phyloP scores from a whole-genome alignment of 176 grass and related monocot species.

The Aegilops speltoides region DNA sequence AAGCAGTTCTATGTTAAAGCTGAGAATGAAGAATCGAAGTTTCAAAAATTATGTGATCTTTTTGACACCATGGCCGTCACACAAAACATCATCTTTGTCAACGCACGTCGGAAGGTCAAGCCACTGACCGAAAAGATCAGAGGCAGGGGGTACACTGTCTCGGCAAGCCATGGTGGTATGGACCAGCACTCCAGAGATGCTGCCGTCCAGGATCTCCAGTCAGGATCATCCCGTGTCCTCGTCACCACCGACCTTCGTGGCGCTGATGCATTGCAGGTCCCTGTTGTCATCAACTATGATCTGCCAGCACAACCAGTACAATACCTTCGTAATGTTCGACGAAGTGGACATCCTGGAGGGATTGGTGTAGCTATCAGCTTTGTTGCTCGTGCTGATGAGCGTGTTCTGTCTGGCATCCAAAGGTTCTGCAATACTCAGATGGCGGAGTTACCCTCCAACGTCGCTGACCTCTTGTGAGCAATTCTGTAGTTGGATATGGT shows the following conservation, averaged over 20 bases:
- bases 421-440: conserved; percentile 15
- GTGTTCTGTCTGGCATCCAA: neutral
- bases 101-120: conserved; percentile 43
- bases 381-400: neutral
- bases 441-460: conserved; percentile 12
- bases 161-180: conserved; percentile 59
- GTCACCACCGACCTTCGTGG: conserved; percentile 50
- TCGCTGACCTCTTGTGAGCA: neutral
- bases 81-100: conserved; percentile 56
- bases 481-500: neutral
- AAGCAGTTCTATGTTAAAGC: conserved; percentile 53
- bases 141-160: conserved; percentile 47
- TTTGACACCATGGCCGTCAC: conserved; percentile 29
- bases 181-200: conserved; percentile 47
- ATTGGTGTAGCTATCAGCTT: conserved; percentile 12
- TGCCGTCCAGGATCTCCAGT: conserved; percentile 48
- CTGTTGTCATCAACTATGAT: conserved; percentile 62
- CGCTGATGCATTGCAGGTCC: conserved; percentile 34
- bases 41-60: conserved; percentile 51
- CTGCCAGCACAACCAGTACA: conserved; percentile 34
- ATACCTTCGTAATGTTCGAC: neutral
- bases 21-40: conserved; percentile 61
- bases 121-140: conserved; percentile 46
- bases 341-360: neutral
- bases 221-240: conserved; percentile 46